Evolutionary conservation across 768 basidiomycete genomes (phyloP), one percentile per base, ranked within the genome.

Genomic region (Podaxis rugospora): DNA sequence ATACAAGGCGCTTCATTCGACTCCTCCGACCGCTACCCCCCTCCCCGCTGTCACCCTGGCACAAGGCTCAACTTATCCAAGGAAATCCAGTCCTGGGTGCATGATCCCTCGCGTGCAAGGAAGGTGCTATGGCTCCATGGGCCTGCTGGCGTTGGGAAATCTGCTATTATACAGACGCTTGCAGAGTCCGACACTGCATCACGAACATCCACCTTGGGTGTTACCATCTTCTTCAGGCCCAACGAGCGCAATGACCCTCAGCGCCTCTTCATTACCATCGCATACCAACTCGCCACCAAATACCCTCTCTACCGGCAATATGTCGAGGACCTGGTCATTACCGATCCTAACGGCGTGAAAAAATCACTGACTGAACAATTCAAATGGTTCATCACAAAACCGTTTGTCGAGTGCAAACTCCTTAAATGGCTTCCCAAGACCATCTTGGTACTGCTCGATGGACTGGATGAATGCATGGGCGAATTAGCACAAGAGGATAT

Each of bases 401-500:
- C 68, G 1, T 54, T 67, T 5, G 14, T 32, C 13, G 16, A 51
- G 9, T 3, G 7, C 3, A 37, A 25, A 5, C 1, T 57, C 3
- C 28, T 49, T 1, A 25, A 18, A 21, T 3, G 9, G 27, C 25
- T 37, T 16, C 16, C 16, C 16, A 28, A 39, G 9, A 28, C n/a
- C 6, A 55, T 40, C 36, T 67, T 11, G 51, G 68, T 28, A 63
- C 69, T 40, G 1, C 28, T 58, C 21, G 72, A 72, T 56, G 71
- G 69, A 4, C 56, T 74, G 1, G 72, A 72, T 49, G 72, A 71
- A 57, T 70, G 71, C 32, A 51, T 59, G 0, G 66, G 54, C 16
- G 36, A 62, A 2, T 23, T 53, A 14, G 37, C 57, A 2, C 71
- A 70, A 23, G 28, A 23, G 7, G 57, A 65, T 23, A 52, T 71